Percentiles rank a stretch among this genome's conserved stretches.
These are phyloP conservation scores for Dothistroma septosporum DNA, from an alignment of 2,329 filamentous ascomycete genomes.

Conservation along the genomic window DNA sequence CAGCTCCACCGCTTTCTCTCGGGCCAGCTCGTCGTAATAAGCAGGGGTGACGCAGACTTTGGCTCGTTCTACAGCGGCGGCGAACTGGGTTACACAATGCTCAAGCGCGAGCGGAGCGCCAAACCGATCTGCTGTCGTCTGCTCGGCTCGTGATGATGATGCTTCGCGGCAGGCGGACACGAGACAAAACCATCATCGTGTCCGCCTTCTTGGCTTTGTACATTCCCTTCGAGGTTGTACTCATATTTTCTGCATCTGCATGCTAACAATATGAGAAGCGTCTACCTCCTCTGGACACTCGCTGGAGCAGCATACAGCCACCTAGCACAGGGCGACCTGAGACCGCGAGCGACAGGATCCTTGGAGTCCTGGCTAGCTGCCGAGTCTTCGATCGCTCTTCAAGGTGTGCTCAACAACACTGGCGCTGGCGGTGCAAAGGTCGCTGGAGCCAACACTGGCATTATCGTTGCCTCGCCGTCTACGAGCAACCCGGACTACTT, in stretches of 20 bases:
- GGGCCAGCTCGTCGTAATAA: background rate
- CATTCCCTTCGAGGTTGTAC: background rate
- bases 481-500: conserved; percentile 59
- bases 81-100: background rate
- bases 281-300: conserved; percentile 12
- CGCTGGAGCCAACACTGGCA: conserved; percentile 46
- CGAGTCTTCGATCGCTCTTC: conserved; percentile 48
- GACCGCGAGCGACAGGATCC: conserved; percentile 18
- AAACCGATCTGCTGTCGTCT: background rate
- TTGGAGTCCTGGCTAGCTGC: conserved; percentile 38
- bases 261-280: conserved; percentile 14
- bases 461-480: conserved; percentile 55
- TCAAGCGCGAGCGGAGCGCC: background rate
- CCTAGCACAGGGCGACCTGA: conserved; percentile 11
- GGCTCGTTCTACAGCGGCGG: background rate
- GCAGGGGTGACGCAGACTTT: background rate
- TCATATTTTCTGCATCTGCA: background rate
- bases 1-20: background rate
- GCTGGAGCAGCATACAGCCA: conserved; percentile 7
- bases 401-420: conserved; percentile 54
- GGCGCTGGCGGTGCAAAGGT: conserved; percentile 49
- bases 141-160: background rate
- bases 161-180: background rate
- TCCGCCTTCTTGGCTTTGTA: background rate
- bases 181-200: background rate